Evolutionary conservation across 116 monocot species (phyloP), one percentile per base, ranked within the genome.

Genomic region (Cymodocea nodosa): DNA sequence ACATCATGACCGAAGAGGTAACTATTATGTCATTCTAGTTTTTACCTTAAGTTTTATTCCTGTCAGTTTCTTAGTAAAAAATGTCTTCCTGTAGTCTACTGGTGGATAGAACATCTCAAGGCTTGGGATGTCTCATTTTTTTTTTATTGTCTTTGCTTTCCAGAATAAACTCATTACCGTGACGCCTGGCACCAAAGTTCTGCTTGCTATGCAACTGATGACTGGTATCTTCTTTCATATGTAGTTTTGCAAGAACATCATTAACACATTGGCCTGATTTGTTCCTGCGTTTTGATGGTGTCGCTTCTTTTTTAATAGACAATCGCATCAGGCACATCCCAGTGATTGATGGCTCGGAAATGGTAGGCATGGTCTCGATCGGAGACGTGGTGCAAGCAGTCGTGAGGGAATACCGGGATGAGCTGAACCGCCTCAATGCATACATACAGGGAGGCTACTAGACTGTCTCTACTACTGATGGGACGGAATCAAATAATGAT

Each of bases 1-100:
- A 97, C 70, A 97, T 97, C 78, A 97, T 97, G 97, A 97, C 97
- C 75, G 97, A 97, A 72, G 91, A 91, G 88, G 91, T 91, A 74
- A 18, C 12, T 25, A 61, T 2, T 17, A 5, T 18, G 14, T 35
- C n/a, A 15, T 17, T 35, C 8, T 35, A 34, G 15, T 18, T 51
- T 15, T 15, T 8, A 15, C 19, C n/a, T 14, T 20, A 66, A 13
- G 7, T 17, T 18, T 25, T 2, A 24, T 51, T 15, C 4, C 24
- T 23, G 22, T 24, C 12, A 52, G 16, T 24, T 66, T 25, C 14
- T 54, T 4, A 15, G 19, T 8, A 9, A 51, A 22, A 22, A 16
- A 52, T 52, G 16, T 34, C 12, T 53, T 55, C 44, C 18, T 34
- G 2, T 0, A 39, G 9, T 9, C 39, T 2, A 39, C 4, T 6